A percentile compares a stretch with the other conserved stretches of the same genome.
These are phyloP conservation scores for Fistulina hepatica DNA, from an alignment of 1,284 basidiomycete species.

Conservation along the genomic window DNA sequence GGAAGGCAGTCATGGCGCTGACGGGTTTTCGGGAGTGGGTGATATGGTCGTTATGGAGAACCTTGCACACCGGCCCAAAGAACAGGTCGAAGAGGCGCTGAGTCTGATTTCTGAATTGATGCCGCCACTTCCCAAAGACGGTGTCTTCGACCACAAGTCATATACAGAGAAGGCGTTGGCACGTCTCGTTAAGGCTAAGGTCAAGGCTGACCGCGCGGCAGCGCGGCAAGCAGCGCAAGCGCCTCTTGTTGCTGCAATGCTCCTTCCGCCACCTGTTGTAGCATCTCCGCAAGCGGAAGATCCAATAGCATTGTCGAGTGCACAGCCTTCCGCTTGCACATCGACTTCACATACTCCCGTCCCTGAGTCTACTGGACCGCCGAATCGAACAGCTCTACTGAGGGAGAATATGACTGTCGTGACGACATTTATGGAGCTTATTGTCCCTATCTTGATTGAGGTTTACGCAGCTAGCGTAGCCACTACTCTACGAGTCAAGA, in stretches of 20 bases:
- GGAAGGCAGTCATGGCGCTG: constrained; percentile 43
- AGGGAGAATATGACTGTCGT: constrained; percentile 69
- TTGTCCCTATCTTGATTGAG: constrained; percentile 87
- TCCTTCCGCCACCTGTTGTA: constrained; percentile 19
- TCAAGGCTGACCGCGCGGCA: constrained; percentile 64
- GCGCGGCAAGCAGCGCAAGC: constrained; percentile 42
- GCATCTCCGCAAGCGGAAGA: constrained; percentile 19
- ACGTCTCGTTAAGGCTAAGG: constrained; percentile 64
- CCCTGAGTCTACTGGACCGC: constrained; percentile 21
- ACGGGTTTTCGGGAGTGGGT: constrained; percentile 65
- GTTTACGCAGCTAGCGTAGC: constrained; percentile 92
- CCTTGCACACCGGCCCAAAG: constrained; percentile 90
- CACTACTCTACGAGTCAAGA: constrained; percentile 76
- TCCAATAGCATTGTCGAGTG: constrained; percentile 16
- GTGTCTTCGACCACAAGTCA: constrained; percentile 83
- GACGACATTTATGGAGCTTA: constrained; percentile 71
- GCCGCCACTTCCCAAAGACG: constrained; percentile 88
- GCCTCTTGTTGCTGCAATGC: constrained; percentile 20
- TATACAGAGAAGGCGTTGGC: constrained; percentile 83
- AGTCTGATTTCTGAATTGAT: constrained; percentile 82
- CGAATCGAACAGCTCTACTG: constrained; percentile 60
- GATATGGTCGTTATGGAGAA: constrained; percentile 99
- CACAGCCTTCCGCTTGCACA: constrained; percentile 19
- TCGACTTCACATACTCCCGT: constrained; percentile 24
- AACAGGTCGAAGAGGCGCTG: constrained; percentile 89